Evolutionary conservation across 768 basidiomycete genomes (phyloP).

Genomic region (Phlegmacium glaucopus): DNA sequence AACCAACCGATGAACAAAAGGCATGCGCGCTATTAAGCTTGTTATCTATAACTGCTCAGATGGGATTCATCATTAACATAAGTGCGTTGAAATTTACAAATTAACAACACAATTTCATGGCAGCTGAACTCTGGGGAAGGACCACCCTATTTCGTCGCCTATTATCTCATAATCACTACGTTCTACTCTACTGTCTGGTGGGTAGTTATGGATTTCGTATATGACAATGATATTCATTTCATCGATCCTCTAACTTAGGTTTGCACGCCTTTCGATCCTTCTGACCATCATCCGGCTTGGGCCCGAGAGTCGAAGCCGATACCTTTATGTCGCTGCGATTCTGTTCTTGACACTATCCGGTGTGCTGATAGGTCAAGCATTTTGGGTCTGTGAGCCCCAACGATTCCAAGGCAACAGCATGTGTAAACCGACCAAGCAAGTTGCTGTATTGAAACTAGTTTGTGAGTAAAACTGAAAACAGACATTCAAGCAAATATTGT

Average conservation of each 20-base stretch:
- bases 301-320: conserved; percentile 27
- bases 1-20: conserved; percentile 9
- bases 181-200: conserved; percentile 41
- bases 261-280: conserved; percentile 47
- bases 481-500: no score
- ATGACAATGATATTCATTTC: background rate
- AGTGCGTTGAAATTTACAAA: background rate
- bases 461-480: conserved; percentile 46
- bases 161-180: conserved; percentile 32
- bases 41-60: conserved; percentile 16
- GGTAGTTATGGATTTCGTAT: no score
- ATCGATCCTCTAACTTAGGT: conserved; percentile 25
- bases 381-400: conserved; percentile 40
- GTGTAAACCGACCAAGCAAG: conserved; percentile 41
- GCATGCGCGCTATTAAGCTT: conserved; percentile 28
- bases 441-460: conserved; percentile 50
- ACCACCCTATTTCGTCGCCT: conserved; percentile 12
- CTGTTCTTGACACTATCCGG: conserved; percentile 25
- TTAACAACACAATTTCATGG: no score
- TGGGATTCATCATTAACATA: background rate
- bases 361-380: conserved; percentile 41
- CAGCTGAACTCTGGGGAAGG: no score
- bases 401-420: conserved; percentile 32
- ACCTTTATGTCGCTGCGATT: conserved; percentile 27
- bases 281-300: conserved; percentile 54